These are phyloP conservation scores for Pyrenophora tritici-repentis DNA, from an alignment of 2,329 filamentous ascomycete genomes.

Conservation along the genomic window DNA sequence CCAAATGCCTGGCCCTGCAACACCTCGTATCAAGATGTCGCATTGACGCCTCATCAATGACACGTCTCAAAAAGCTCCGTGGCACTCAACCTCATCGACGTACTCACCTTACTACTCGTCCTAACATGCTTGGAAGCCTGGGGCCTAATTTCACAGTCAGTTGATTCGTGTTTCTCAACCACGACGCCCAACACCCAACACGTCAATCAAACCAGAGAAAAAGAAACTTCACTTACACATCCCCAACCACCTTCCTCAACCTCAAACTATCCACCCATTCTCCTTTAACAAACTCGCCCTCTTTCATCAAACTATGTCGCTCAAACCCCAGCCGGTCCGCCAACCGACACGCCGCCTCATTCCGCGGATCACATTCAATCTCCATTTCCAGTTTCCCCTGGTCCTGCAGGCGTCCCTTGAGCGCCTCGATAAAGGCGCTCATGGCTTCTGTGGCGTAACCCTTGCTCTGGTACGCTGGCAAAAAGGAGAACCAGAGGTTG, in stretches of 20 bases:
- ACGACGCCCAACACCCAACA: not conserved
- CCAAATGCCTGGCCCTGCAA: too few relatives aligned
- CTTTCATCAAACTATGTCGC: constrained; percentile 31
- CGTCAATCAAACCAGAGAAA: not conserved
- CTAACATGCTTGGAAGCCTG: constrained; percentile 6
- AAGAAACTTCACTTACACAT: constrained; percentile 11
- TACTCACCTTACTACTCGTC: constrained; percentile 6
- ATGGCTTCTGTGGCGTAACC: constrained; percentile 42
- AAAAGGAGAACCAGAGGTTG: constrained; percentile 40
- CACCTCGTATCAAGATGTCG: too few relatives aligned
- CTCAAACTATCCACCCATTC: constrained; percentile 42
- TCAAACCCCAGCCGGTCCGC: constrained; percentile 40
- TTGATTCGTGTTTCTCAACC: not conserved
- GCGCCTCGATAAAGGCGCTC: constrained; percentile 27
- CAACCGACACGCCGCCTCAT: constrained; percentile 35
- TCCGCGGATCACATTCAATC: constrained; percentile 46
- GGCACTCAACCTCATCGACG: constrained; percentile 6
- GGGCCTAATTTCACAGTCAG: not conserved
- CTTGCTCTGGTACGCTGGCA: constrained; percentile 31
- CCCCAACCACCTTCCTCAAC: constrained; percentile 25
- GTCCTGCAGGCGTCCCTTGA: constrained; percentile 15
- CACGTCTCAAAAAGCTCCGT: constrained; percentile 8
- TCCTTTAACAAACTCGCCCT: constrained; percentile 38
- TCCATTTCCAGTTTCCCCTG: constrained; percentile 28
- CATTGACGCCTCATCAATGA: too few relatives aligned